A percentile compares a stretch with the other conserved stretches of the same genome.
Conservation (phyloP, 495 filamentous ascomycete species). For the Daldinia concentrica region DNA sequence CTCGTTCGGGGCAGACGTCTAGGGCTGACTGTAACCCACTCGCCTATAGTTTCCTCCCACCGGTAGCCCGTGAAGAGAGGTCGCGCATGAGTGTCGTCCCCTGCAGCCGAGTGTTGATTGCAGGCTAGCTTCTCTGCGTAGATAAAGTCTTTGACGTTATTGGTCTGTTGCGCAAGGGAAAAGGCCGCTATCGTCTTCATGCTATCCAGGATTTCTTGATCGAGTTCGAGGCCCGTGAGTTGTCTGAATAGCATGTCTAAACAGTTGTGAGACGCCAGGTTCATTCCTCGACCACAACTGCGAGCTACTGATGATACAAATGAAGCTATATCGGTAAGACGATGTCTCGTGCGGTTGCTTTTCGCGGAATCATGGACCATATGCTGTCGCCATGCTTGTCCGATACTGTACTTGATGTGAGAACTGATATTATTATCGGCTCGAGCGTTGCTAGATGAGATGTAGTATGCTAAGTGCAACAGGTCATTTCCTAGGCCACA, state of each 20-base stretch:
- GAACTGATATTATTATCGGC: constrained; percentile 11
- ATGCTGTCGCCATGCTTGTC: constrained; percentile 30
- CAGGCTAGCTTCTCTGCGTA: constrained; percentile 52
- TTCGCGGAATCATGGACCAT: constrained; percentile 17
- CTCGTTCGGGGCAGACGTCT: constrained; percentile 21
- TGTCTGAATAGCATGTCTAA: constrained; percentile 46
- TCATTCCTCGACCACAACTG: constrained; percentile 47
- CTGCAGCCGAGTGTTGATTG: constrained; percentile 18
- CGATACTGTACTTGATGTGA: constrained; percentile 26
- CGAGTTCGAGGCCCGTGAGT: constrained; percentile 32
- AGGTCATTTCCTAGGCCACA: constrained; percentile 26
- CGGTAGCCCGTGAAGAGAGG: constrained; percentile 51
- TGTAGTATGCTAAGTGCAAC: constrained; percentile 38
- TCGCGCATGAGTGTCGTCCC: constrained; percentile 15
- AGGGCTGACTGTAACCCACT: constrained; percentile 60
- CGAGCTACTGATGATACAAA: constrained; percentile 50
- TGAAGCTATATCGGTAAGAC: constrained; percentile 40
- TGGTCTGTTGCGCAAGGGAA: constrained; percentile 53
- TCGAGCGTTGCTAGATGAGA: constrained; percentile 34
- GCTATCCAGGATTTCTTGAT: constrained; percentile 29
- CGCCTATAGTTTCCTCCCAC: constrained; percentile 65
- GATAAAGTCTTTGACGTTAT: constrained; percentile 53
- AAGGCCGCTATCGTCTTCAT: constrained; percentile 50
- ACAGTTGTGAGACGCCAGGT: constrained; percentile 47
- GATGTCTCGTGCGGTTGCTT: constrained; percentile 29